phyloP scores from a whole-genome alignment of 345 rosid genomes.

The Camelina laxa region DNA sequence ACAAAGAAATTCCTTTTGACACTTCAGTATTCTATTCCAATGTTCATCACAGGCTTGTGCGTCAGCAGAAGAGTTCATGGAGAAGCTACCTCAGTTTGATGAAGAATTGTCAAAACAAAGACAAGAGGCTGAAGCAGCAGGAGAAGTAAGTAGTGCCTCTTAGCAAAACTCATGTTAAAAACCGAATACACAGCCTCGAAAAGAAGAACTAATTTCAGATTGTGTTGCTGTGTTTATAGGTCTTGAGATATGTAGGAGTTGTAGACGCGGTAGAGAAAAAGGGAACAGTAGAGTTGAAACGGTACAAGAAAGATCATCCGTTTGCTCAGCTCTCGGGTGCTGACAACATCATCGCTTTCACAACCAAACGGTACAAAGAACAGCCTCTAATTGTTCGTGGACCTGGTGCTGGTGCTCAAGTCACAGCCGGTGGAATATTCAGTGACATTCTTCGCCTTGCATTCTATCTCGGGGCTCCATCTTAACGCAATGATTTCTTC shows the following conservation, averaged over 20 bases:
- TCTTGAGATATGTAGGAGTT: slow-evolving; percentile 90
- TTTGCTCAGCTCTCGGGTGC: slow-evolving; percentile 96
- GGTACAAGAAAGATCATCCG: slow-evolving; percentile 82
- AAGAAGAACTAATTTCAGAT: slow-evolving; percentile 28
- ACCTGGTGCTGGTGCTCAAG: slow-evolving; percentile 98
- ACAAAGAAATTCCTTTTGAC: slow-evolving; percentile 9
- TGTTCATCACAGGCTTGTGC: slow-evolving; percentile 60
- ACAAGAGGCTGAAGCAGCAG: slow-evolving; percentile 81
- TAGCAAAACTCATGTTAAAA: slow-evolving; percentile 7
- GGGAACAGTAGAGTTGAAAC: slow-evolving; percentile 77
- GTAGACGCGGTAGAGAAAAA: slow-evolving; percentile 65
- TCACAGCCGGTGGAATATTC: slow-evolving; percentile 96
- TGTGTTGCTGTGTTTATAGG: slow-evolving; percentile 49
- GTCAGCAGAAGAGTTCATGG: slow-evolving; percentile 89
- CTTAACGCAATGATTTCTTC: slow-evolving; percentile 46
- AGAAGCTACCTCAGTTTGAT: slow-evolving; percentile 76
- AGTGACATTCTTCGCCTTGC: slow-evolving; percentile 90
- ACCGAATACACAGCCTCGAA: neutral
- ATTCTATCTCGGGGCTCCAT: slow-evolving; percentile 95
- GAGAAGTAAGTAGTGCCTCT: slow-evolving; percentile 69
- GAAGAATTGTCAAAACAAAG: slow-evolving; percentile 66
- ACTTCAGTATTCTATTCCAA: neutral
- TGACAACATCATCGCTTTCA: slow-evolving; percentile 95
- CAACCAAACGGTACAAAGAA: slow-evolving; percentile 82
- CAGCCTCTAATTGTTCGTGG: slow-evolving; percentile 96